phyloP scores from a whole-genome alignment of 441 rosid genomes.

The Jatropha podagrica region DNA sequence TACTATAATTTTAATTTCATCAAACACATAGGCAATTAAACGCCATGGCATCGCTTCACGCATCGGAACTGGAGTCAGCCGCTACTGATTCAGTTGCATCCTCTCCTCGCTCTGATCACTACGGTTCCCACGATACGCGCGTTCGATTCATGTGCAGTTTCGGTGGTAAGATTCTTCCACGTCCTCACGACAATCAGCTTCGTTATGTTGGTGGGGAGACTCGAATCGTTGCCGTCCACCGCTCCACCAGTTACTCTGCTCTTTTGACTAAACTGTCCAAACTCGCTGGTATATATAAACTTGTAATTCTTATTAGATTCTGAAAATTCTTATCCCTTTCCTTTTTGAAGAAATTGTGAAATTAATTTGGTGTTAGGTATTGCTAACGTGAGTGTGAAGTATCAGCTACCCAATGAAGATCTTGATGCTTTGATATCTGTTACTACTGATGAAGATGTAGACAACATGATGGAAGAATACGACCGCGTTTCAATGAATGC shows the following conservation, averaged over 20 bases:
- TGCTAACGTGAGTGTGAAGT: slow-evolving; percentile 64
- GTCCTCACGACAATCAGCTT: slow-evolving; percentile 90
- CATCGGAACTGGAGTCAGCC: slow-evolving; percentile 62
- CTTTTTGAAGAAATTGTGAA: background rate
- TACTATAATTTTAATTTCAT: background rate
- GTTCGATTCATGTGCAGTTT: slow-evolving; percentile 94
- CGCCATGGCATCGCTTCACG: slow-evolving; percentile 54
- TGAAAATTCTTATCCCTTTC: too few species aligned
- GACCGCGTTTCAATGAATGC: slow-evolving; percentile 71
- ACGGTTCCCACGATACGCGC: slow-evolving; percentile 41
- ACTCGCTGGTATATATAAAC: slow-evolving; percentile 50
- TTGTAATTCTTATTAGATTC: background rate
- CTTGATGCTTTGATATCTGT: slow-evolving; percentile 91
- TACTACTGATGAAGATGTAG: slow-evolving; percentile 88
- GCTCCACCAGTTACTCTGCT: slow-evolving; percentile 55
- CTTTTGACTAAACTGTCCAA: slow-evolving; percentile 71
- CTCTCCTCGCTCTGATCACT: slow-evolving; percentile 76
- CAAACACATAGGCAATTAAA: background rate
- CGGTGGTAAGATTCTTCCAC: slow-evolving; percentile 92
- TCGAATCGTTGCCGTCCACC: slow-evolving; percentile 75
- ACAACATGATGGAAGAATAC: slow-evolving; percentile 97
- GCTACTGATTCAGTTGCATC: slow-evolving; percentile 61
- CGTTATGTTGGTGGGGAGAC: slow-evolving; percentile 95
- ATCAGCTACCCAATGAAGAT: slow-evolving; percentile 94
- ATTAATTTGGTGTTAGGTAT: slow-evolving; percentile 40